Base-by-base conservation (phyloP, 1,284 basidiomycete genomes). In the Cutaneotrichosporon sp. region DNA sequence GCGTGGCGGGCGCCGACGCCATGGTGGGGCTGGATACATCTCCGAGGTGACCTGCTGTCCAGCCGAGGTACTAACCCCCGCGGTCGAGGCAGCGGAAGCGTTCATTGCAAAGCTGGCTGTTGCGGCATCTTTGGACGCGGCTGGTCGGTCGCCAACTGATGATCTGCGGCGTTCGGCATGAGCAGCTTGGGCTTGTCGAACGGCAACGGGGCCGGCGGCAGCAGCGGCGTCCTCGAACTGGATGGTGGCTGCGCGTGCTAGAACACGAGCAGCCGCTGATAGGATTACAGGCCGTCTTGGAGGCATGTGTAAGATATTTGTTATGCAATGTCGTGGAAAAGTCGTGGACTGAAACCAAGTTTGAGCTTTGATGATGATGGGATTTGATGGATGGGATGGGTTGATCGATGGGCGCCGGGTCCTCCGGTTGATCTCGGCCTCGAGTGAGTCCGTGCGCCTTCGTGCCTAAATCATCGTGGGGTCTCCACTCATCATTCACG, bases 231-330 rank as follows among this genome's bases (percentile, higher is more conserved):
- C 68, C 49, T 72, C 72, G 8, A 67, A 51, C 57, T 71, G 69
- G n/a, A 73, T 68, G 10, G 66, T 56, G 5, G 66, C 65, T 24
- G 71, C 60, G 31, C 72, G 63, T n/a, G 68, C 64, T 17, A 67
- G 33, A 9, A 75, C 72, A 32, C 72, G 57, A 11, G 68, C 52
- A 14, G 63, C 65, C 7, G 68, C 65, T 17, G 39, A 19, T 24
- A 53, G 38, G 31, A 54, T 24, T 29, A 33, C 48, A 19, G 48
- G 48, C 24, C 39, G 31, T 14, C 26, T 22, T 27, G 34, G 3
- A 24, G 24, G 32, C 8, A 19, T 34, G 16, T 37, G 33, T 9
- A 24, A 24, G 22, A 37, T 20, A 31, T 37, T 29, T 27, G 35
- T 19, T 27, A 25, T 41, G 38, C n/a, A n/a, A n/a, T n/a, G 38